phyloP scores from a whole-genome alignment of 805 yeast species.

The Kluyveromyces aestuarii region DNA sequence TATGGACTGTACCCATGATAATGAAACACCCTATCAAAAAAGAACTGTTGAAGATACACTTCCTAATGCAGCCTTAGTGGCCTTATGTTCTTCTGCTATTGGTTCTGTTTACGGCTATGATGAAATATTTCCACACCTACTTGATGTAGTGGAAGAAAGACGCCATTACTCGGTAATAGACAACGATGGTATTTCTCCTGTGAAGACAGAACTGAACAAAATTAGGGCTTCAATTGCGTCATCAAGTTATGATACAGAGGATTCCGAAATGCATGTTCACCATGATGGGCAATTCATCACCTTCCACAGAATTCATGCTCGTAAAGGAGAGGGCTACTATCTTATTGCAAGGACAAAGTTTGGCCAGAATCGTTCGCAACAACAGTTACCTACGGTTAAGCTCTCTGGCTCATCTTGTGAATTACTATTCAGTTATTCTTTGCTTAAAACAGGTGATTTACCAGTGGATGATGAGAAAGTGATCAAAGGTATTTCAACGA shows the following conservation, averaged over 20 bases:
- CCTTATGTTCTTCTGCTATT: constrained; percentile 86
- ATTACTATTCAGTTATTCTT: constrained; percentile 48
- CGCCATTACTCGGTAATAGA: constrained; percentile 46
- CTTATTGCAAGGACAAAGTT: constrained; percentile 84
- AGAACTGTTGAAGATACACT: constrained; percentile 91
- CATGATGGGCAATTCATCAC: constrained; percentile 91
- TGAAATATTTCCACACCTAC: constrained; percentile 74
- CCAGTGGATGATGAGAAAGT: constrained; percentile 29
- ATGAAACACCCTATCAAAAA: constrained; percentile 80
- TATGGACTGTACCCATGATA: constrained; percentile 98
- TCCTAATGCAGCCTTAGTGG: constrained; percentile 90
- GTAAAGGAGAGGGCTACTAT: constrained; percentile 82
- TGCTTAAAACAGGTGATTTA: constrained; percentile 44
- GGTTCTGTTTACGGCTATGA: constrained; percentile 94
- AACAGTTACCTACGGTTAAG: constrained; percentile 46
- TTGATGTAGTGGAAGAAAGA: constrained; percentile 72
- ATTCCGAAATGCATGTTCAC: constrained; percentile 88
- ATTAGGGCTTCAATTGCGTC: constrained; percentile 50
- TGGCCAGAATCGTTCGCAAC: constrained; percentile 34
- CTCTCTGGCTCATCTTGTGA: constrained; percentile 53
- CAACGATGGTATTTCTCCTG: constrained; percentile 58
- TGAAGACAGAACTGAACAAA: constrained; percentile 51
- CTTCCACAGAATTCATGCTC: constrained; percentile 75
- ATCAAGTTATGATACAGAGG: constrained; percentile 38
- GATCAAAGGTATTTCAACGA: constrained; percentile 59